phyloP scores from a whole-genome alignment of 2,329 filamentous ascomycete genomes.

The Alternaria rosae region DNA sequence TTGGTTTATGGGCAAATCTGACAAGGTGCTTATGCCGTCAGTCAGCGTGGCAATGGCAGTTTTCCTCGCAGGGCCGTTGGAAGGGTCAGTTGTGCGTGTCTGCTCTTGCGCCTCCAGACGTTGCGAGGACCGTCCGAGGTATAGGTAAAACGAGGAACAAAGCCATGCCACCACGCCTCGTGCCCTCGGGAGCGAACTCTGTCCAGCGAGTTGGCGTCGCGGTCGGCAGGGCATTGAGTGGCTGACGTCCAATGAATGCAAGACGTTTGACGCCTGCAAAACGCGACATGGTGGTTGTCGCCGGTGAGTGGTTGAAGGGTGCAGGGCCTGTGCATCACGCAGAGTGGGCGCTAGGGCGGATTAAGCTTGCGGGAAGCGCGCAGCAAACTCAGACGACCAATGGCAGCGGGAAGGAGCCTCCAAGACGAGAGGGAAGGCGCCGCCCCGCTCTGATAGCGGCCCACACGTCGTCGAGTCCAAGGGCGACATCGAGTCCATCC shows the following conservation, averaged over 20 bases:
- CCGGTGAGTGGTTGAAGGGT: constrained; percentile 35
- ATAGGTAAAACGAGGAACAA: constrained; percentile 17
- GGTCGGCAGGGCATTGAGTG: constrained; percentile 22
- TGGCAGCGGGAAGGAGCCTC: constrained; percentile 24
- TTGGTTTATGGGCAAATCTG: constrained; percentile 36
- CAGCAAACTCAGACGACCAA: constrained; percentile 22
- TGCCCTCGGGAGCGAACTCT: constrained; percentile 25
- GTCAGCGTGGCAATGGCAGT: constrained; percentile 26
- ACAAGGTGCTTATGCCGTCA: constrained; percentile 32
- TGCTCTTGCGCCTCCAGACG: constrained; percentile 23
- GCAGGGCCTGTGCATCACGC: constrained; percentile 29
- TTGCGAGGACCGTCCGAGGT: constrained; percentile 12
- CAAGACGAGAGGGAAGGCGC: constrained; percentile 26
- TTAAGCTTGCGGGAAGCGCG: constrained; percentile 33
- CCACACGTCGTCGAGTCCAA: constrained; percentile 13
- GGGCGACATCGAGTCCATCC: constrained; percentile 26
- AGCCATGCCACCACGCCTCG: constrained; percentile 26
- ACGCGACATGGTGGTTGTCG: constrained; percentile 31
- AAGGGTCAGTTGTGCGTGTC: constrained; percentile 25
- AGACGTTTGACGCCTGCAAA: constrained; percentile 43
- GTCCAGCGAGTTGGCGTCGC: constrained; percentile 30
- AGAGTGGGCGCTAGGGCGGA: constrained; percentile 28
- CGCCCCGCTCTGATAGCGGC: constrained; percentile 23
- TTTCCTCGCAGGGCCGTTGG: constrained; percentile 13
- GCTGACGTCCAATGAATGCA: constrained; percentile 33